Evolutionary conservation across 2,329 filamentous ascomycete genomes (phyloP), one percentile per base, ranked within the genome.

Genomic region (Cladosporium halotolerans): DNA sequence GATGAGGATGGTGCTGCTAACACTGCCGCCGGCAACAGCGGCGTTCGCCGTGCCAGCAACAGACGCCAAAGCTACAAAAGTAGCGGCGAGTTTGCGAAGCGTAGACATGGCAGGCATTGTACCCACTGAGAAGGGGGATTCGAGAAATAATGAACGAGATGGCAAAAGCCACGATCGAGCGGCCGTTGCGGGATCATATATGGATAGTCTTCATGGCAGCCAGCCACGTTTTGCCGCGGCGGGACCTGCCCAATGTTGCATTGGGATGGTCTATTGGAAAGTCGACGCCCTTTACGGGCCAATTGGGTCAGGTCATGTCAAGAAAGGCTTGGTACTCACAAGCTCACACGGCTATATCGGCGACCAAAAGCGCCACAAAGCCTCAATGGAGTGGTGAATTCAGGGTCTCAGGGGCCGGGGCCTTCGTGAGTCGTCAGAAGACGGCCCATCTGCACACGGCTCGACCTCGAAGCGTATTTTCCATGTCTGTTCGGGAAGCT

Each of bases 1-100:
- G 45, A 84, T 71, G 42, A 84, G 69, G 53, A 83, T 74, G 31
- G 78, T 82, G 58, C 66, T 69, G 45, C 40, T 46, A 28, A 61
- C 55, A 34, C 57, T 59, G 46, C 44, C 49, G 11, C 55, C 58
- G 16, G 40, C 48, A 8, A 51, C 40, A n/a, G 48, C 48, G 23
- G 48, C 48, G 18, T 44, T 43, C 13, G n/a, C 48, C 11, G 39
- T n/a, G 10, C 34, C 14, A 9, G 45, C 39, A 5, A 51, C 7
- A 2, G 48, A 18, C 5, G 40, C 48, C 28, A 40, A 31, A 3
- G 18, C 48, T 16, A 51, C 9, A 14, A 43, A 33, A 23, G 48
- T 13, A 13, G 40, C 48, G 16, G 32, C 18, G 2, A 51, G 32
- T 5, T 14, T 32, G 16, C 39, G 40, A 38, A 51, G 14, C 31